Conservation (phyloP, 2,329 filamentous ascomycete genomes). For the Fusarium pseudocircinatum region DNA sequence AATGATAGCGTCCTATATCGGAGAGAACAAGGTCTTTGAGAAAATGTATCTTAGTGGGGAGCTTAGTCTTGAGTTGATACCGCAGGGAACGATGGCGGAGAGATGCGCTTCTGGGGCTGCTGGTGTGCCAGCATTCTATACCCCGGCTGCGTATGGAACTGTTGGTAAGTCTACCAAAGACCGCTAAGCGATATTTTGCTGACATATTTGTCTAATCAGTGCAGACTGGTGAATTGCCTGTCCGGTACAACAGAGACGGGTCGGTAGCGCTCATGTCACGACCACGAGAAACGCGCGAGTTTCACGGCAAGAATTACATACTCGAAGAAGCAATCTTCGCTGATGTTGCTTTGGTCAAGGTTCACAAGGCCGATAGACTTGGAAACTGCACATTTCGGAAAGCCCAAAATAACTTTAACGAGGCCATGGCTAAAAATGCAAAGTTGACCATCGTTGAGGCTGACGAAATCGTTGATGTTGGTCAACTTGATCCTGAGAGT, state of each 20-base stretch:
- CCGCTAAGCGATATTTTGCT: accelerated
- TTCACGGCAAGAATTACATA: conserved; percentile 86
- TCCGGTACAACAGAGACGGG: conserved; percentile 79
- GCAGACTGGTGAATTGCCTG: conserved; percentile 85
- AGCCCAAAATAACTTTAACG: conserved; percentile 89
- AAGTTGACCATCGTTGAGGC: conserved; percentile 90
- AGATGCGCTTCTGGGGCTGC: conserved; percentile 84
- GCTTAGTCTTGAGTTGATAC: conserved; percentile 87
- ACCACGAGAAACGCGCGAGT: conserved; percentile 87
- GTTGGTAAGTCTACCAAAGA: conserved; percentile 52
- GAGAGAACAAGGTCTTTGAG: conserved; percentile 92
- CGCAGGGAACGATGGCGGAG: conserved; percentile 89
- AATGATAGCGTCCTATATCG: conserved; percentile 92
- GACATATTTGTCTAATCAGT: conserved; percentile 52
- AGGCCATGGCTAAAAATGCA: conserved; percentile 89
- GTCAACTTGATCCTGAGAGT: conserved; percentile 81
- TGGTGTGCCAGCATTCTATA: conserved; percentile 92
- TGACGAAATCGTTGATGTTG: conserved; percentile 87
- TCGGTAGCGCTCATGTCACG: conserved; percentile 74
- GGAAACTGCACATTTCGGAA: conserved; percentile 90
- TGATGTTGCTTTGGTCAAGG: conserved; percentile 91
- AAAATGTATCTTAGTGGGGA: conserved; percentile 86
- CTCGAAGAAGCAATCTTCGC: conserved; percentile 87
- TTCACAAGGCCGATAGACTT: conserved; percentile 87
- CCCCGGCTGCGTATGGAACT: conserved; percentile 83